Evolutionary conservation across 768 basidiomycete species (phyloP), one percentile per base, ranked within the genome.

Genomic region (Pilatotrama ljubarskyi): DNA sequence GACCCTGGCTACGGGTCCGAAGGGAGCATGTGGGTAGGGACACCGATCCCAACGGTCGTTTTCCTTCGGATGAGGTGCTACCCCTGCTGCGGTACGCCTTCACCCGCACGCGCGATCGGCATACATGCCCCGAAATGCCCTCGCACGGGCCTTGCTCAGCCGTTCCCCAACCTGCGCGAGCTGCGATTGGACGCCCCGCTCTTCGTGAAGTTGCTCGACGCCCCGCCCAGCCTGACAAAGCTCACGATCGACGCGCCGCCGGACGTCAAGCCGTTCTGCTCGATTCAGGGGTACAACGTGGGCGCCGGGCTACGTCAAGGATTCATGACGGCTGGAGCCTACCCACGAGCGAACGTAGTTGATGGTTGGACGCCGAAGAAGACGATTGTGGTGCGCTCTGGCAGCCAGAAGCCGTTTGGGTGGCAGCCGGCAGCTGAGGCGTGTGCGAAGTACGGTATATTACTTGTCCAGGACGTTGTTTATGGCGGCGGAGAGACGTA

Each of bases 171-270:
- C 6, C 24, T 58, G 29, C 48, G 40, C 20, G 38, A 51, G 6
- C 38, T 58, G 8, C 50, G 36, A 29, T 49, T 58, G 38, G 57
- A 51, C 15, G 18, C 1, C 5, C 50, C 57, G 15, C 14, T n/a
- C n/a, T 58, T 58, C 41, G 26, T 58, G 17, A 58, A 51, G 40
- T 17, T 25, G 17, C 40, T 58, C 9, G 22, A 25, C 38, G 24
- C 49, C 6, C 36, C 29, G 8, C 35, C 15, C 37, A 35, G 32
- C 6, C 47, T 50, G 11, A n/a, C 40, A 7, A 29, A 20, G 15
- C 32, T 58, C 36, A 58, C 47, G 11, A 36, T 58, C 5, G 56
- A 58, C 13, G 14, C 38, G 5, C 49, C 57, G n/a, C 57, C 57
- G 9, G 18, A 17, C 29, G 18, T 1, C 4, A 13, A 22, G 25